A percentile compares a stretch with the other conserved stretches of the same genome.
Conservation (phyloP, 805 yeast genomes). For the Naumovozyma castellii region DNA sequence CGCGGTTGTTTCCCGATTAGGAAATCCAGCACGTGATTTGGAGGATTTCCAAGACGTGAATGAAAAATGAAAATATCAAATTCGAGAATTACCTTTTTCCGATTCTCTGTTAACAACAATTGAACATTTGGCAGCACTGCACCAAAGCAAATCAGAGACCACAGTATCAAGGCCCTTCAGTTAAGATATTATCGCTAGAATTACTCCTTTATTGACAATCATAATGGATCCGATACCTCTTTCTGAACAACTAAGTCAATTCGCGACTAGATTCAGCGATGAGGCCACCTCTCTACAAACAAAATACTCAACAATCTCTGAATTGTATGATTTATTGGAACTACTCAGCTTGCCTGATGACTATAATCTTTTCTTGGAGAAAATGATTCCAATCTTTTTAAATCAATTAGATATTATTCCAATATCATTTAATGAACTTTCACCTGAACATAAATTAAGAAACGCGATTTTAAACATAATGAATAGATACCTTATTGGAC, state of each 20-base stretch:
- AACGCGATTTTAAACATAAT: conserved; percentile 67
- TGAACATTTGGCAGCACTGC: too few species aligned
- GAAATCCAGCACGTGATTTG: conserved; percentile 14
- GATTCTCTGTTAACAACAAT: background rate
- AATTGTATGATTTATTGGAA: conserved; percentile 79
- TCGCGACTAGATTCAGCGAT: conserved; percentile 51
- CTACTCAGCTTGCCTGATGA: conserved; percentile 73
- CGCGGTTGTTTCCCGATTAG: conserved; percentile 12
- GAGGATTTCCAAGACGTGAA: conserved; percentile 6
- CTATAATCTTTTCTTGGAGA: conserved; percentile 64
- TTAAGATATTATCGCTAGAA: too few species aligned
- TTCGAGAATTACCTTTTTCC: background rate
- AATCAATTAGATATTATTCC: conserved; percentile 58
- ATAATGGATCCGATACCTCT: conserved; percentile 22
- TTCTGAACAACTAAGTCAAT: conserved; percentile 50
- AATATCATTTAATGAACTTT: conserved; percentile 52
- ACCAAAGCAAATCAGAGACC: too few species aligned
- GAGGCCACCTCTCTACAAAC: conserved; percentile 47
- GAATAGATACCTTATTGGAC: conserved; percentile 76
- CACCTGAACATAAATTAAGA: conserved; percentile 71
- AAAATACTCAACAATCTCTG: conserved; percentile 64
- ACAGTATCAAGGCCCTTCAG: too few species aligned
- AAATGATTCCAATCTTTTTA: conserved; percentile 61
- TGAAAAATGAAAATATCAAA: background rate
- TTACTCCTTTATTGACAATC: background rate